phyloP scores from a whole-genome alignment of 1,284 basidiomycete genomes.

The Papiliotrema terrestris region DNA sequence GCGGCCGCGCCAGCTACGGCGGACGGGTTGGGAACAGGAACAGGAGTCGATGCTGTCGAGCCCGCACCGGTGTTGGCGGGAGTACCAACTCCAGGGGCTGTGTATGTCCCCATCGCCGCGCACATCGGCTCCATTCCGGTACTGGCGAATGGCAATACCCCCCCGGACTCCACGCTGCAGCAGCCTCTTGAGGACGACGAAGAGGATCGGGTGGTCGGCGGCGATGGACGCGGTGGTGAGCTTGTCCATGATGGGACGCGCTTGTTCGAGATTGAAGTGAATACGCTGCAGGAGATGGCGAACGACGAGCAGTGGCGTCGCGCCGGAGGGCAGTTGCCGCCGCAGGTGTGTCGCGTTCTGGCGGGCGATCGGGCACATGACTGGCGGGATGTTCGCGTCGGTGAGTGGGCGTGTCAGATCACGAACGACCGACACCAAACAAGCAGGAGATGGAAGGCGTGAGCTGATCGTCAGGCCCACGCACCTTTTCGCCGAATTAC shows the following conservation, averaged over 20 bases:
- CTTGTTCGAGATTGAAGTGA: conserved; percentile 36
- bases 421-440: too few species aligned
- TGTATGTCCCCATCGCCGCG: too few species aligned
- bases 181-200: not conserved
- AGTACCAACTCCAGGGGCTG: too few species aligned
- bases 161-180: too few species aligned
- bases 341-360: conserved; percentile 30
- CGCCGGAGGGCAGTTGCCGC: conserved; percentile 26
- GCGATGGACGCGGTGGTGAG: conserved; percentile 21
- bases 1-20: not conserved
- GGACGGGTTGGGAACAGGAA: not conserved
- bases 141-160: too few species aligned
- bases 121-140: too few species aligned
- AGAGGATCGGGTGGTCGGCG: conserved; percentile 17
- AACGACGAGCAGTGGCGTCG: conserved; percentile 24
- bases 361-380: conserved; percentile 12
- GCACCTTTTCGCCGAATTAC: not conserved
- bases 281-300: conserved; percentile 25
- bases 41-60: too few species aligned
- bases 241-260: conserved; percentile 18
- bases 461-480: not conserved
- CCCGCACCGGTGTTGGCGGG: too few species aligned
- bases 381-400: conserved; percentile 21
- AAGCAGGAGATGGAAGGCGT: too few species aligned
- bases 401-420: too few species aligned